These are phyloP conservation scores for Ceratocystis diversiconidia DNA, from an alignment of 2,329 filamentous ascomycete species.

Conservation along the genomic window DNA sequence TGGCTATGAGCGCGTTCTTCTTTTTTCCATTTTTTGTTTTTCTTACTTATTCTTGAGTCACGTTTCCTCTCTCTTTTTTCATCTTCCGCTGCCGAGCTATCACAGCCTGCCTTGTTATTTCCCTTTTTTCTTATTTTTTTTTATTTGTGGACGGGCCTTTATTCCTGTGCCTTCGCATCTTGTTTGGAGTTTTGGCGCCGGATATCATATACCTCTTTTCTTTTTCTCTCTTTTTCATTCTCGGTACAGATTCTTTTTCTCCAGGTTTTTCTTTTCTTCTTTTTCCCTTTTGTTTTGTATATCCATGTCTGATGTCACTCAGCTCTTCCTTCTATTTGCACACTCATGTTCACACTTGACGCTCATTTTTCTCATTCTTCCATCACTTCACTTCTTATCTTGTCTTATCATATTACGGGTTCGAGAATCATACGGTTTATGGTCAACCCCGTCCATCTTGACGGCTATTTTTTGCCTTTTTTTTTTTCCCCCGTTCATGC, in stretches of 20 bases:
- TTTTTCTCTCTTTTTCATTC: neutral
- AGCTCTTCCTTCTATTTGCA: neutral
- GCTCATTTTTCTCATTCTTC: neutral
- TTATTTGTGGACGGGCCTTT: slow-evolving; percentile 4
- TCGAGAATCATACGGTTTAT: neutral
- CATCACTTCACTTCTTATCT: neutral
- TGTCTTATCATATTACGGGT: neutral
- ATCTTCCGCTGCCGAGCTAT: neutral
- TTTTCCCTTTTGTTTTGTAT: neutral
- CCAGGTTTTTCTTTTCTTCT: neutral
- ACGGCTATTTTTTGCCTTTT: neutral
- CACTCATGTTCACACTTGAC: neutral
- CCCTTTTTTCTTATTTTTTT: neutral
- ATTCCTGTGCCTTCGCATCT: slow-evolving; percentile 12
- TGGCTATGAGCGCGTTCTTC: neutral
- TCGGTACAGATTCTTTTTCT: neutral
- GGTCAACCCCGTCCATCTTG: neutral
- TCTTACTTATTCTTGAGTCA: neutral
- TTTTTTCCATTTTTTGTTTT: neutral
- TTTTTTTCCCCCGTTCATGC: neutral
- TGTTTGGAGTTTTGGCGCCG: slow-evolving; percentile 13
- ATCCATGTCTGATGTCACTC: neutral
- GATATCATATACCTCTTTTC: slow-evolving; percentile 9
- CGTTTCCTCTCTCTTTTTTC: neutral
- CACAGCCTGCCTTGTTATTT: slow-evolving; percentile 3